Evolutionary conservation across 1,284 basidiomycete genomes (phyloP).

Genomic region (Ustilago bromivora): DNA sequence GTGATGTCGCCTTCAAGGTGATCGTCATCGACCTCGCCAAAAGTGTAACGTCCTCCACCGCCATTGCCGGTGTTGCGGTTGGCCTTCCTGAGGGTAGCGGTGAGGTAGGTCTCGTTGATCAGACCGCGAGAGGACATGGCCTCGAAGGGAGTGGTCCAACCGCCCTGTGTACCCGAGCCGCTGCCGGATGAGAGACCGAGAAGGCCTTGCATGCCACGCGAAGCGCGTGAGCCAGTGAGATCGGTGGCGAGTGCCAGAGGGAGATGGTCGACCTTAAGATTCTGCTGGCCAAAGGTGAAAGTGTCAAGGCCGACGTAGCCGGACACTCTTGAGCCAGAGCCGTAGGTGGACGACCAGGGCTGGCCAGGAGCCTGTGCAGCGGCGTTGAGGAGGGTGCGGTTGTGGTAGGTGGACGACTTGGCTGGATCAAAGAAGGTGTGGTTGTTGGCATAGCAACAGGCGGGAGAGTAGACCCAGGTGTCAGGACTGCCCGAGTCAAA

Average conservation of each 20-base stretch:
- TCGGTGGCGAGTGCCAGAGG: constrained; percentile 49
- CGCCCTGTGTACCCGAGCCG: constrained; percentile 41
- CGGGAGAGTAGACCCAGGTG: constrained; percentile 58
- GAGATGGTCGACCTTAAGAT: constrained; percentile 34
- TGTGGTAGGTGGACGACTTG: constrained; percentile 45
- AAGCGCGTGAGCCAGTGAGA: constrained; percentile 46
- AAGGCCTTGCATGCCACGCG: constrained; percentile 58
- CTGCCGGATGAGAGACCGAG: constrained; percentile 47
- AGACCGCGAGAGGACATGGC: constrained; percentile 50
- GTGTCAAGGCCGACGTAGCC: constrained; percentile 60
- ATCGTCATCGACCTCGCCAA: constrained; percentile 53
- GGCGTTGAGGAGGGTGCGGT: constrained; percentile 50
- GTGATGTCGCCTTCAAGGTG: constrained; percentile 46
- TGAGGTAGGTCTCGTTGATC: constrained; percentile 52
- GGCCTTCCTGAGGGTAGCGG: constrained; percentile 53
- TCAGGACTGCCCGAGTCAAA: constrained; percentile 58
- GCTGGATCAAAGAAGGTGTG: constrained; percentile 54
- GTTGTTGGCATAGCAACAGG: constrained; percentile 56
- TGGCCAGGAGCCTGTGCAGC: constrained; percentile 32
- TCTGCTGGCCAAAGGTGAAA: constrained; percentile 43
- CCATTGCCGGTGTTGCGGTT: constrained; percentile 55
- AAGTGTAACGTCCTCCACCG: constrained; percentile 57
- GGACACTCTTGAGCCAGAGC: constrained; percentile 29
- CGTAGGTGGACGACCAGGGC: constrained; percentile 48
- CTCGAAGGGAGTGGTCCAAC: constrained; percentile 58